Evolutionary conservation across 192 early-diverging fungal species (phyloP), one percentile per base, ranked within the genome.

Genomic region (Coemansia sp.): DNA sequence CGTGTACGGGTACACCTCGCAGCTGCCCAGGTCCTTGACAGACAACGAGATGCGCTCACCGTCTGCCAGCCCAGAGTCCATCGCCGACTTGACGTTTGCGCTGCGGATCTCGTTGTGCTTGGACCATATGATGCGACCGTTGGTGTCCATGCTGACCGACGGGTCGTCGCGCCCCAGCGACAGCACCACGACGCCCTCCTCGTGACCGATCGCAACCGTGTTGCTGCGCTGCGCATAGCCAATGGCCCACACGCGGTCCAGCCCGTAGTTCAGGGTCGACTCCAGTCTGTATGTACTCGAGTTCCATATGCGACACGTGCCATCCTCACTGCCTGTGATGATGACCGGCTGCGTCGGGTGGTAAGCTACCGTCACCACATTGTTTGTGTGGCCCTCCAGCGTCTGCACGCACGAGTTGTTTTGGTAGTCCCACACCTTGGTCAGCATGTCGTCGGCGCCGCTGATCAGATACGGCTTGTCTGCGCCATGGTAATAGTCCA

Each of bases 361-460:
- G 86, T 91, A 99, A 8, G 87, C 85, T 8, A 94, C 93, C 51
- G 94, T 89, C 15, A 89, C 93, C 5, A 96, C 96, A 71, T 99
- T 98, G 57, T 97, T 91, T 8, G 92, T 87, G 79, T 99, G 98
- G 8, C 98, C 98, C 81, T 98, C 96, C 62, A 99, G 88, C 7
- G 97, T 99, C 81, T 97, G 95, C 14, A 99, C 96, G 76, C 97
- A 98, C 18, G 94, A 95, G 83, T 97, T 98, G 89, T 98, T 99
- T 75, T 98, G 97, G 78, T 98, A 98, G 77, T 99, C 98, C 98
- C 98, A 99, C 38, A 99, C 91, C 66, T 97, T 98, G 70, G 94
- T 89, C 37, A 90, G 88, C 85, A 93, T 90, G 83, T 99, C 98
- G 70, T 99, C 98, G 20, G 93, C 98, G 12, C 93, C 95, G 48